These are phyloP conservation scores for Mucor sp. DNA, from an alignment of 371 early-diverging fungal species.

Conservation along the genomic window DNA sequence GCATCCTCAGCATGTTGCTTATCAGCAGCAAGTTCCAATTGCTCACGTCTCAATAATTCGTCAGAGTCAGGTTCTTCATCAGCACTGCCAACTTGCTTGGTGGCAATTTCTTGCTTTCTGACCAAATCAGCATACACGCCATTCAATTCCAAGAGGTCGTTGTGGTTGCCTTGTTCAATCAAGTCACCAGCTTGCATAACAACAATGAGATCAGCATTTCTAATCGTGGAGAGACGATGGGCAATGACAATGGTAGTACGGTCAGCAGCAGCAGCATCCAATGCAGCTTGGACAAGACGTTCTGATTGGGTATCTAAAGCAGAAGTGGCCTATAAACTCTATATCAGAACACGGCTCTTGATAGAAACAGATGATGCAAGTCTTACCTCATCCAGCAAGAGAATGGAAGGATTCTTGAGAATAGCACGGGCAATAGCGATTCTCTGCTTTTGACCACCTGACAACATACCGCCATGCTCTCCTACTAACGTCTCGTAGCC, in stretches of 20 bases:
- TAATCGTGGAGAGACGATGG: constrained; percentile 82
- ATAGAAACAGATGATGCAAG: constrained; percentile 5
- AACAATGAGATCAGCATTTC: constrained; percentile 83
- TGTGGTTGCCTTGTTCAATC: constrained; percentile 75
- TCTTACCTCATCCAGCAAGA: constrained; percentile 48
- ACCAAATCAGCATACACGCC: constrained; percentile 64
- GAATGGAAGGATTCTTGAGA: constrained; percentile 46
- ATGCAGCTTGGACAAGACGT: constrained; percentile 75
- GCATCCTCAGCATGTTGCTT: constrained; percentile 22
- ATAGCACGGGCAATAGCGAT: constrained; percentile 55
- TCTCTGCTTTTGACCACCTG: constrained; percentile 78
- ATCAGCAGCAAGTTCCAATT: constrained; percentile 31
- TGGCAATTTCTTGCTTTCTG: constrained; percentile 56
- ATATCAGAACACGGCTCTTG: constrained; percentile 3
- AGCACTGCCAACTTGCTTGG: constrained; percentile 20
- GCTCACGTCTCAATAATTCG: constrained; percentile 41
- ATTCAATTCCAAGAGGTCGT: constrained; percentile 53
- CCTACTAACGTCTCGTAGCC: constrained; percentile 72
- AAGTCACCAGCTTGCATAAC: constrained; percentile 76
- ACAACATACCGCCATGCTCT: constrained; percentile 75
- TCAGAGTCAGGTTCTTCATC: constrained; percentile 28
- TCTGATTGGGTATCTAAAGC: constrained; percentile 83
- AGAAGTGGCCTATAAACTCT: constrained; percentile 63
- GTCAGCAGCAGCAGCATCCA: constrained; percentile 74
- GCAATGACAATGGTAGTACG: constrained; percentile 95